Base-by-base conservation (phyloP, 1,139 yeast genomes). In the Taiozyma onychis region DNA sequence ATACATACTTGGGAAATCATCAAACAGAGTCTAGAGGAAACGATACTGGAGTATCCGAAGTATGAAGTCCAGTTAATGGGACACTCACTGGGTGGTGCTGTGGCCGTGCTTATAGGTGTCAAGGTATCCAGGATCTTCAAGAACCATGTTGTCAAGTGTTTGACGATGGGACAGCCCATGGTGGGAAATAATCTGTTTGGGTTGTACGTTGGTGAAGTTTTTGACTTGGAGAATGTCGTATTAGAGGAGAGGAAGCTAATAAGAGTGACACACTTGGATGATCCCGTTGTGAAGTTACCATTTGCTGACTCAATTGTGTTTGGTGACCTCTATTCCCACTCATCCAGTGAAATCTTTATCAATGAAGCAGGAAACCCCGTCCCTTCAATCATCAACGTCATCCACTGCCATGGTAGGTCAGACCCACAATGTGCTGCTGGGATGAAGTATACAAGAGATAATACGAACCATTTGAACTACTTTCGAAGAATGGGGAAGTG, bases 1-100 rank as follows among this genome's bases (percentile, higher is more conserved):
- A 49, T 59, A 10, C 61, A 63, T 45, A 73, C 78, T 0, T 55
- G 76, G 44, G 47, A 47, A 2, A 63, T 61, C 7, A 66, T 76
- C 6, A 66, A 68, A 32, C 51, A 51, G 2, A 49, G 59, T 4
- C 48, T 76, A 16, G 64, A 39, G 0, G 52, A 56, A 1, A 44
- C 52, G 2, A 14, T 54, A 0, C 34, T 39, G 3, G 14, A 27
- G 2, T 54, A 51, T 32, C 54, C 67, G 7, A 62, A 68, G 44
- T 71, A 71, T 49, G 72, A 73, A 52, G 54, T 78, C 2, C 46
- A 67, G 1, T 64, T 78, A 7, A 58, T 76, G 57, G 83, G 83
- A 1, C 83, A 78, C 57, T 77, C 82, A 0, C 56, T 77, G 54
- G 83, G 83, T 1, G 83, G 82, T 8, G 72, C 80, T 3, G 67